Conservation (phyloP, 2,329 filamentous ascomycete genomes). For the Fonsecaea monophora region DNA sequence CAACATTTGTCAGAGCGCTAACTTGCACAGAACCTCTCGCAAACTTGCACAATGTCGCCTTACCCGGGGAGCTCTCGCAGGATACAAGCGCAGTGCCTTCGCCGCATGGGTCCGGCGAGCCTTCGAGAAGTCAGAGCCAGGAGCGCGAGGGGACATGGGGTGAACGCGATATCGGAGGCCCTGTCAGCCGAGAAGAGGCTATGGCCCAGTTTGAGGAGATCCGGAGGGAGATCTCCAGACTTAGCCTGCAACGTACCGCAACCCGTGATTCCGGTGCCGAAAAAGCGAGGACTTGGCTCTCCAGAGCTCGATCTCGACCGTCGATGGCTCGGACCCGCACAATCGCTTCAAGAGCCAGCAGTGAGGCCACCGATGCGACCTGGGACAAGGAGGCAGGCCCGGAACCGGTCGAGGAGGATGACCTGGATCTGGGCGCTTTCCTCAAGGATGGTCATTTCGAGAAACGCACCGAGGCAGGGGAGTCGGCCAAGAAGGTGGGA, state of each 20-base stretch:
- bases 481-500: slow-evolving; percentile 76
- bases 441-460: slow-evolving; percentile 78
- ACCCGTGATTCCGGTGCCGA: slow-evolving; percentile 35
- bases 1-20: not conserved
- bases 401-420: slow-evolving; percentile 46
- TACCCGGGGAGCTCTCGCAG: slow-evolving; percentile 18
- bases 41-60: slow-evolving; percentile 30
- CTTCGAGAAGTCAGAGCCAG: slow-evolving; percentile 19
- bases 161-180: slow-evolving; percentile 64
- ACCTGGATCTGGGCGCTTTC: slow-evolving; percentile 73
- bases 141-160: slow-evolving; percentile 63
- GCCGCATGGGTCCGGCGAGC: slow-evolving; percentile 14
- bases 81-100: slow-evolving; percentile 26
- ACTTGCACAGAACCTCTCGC: slow-evolving; percentile 15
- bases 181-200: slow-evolving; percentile 60
- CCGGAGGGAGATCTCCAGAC: slow-evolving; percentile 60
- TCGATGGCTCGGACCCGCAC: slow-evolving; percentile 23
- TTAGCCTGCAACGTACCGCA: slow-evolving; percentile 55
- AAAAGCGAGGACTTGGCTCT: slow-evolving; percentile 41
- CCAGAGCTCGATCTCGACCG: slow-evolving; percentile 40
- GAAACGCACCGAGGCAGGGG: slow-evolving; percentile 68
- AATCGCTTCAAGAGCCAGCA: slow-evolving; percentile 36
- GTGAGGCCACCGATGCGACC: slow-evolving; percentile 49
- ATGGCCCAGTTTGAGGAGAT: slow-evolving; percentile 67
- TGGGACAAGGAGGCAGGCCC: slow-evolving; percentile 47